A percentile compares a stretch with the other conserved stretches of the same genome.
Evolutionary conservation across 2,329 filamentous ascomycete species (phyloP).

Genomic region (Thielaviopsis musarum): DNA sequence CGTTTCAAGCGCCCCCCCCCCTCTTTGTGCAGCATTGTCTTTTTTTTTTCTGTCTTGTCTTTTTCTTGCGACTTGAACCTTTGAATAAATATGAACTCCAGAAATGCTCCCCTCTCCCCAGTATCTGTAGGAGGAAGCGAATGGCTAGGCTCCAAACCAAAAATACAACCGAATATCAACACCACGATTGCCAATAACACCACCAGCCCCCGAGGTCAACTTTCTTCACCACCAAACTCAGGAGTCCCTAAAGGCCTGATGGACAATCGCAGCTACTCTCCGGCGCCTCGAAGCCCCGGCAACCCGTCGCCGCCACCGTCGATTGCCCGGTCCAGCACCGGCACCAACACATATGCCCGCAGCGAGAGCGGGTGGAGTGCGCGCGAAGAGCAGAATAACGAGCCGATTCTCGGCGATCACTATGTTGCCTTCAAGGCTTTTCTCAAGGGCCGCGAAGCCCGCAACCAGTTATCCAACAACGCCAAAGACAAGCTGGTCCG

Average conservation of each 20-base stretch:
- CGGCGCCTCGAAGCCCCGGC: slow-evolving; percentile 38
- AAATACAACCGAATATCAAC: slow-evolving; percentile 20
- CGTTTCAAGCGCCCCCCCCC: too few species aligned
- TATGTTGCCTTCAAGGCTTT: slow-evolving; percentile 66
- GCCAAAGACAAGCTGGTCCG: slow-evolving; percentile 88
- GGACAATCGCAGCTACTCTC: slow-evolving; percentile 42
- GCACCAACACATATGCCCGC: slow-evolving; percentile 51
- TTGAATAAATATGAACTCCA: slow-evolving; percentile 40
- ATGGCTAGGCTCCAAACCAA: slow-evolving; percentile 56
- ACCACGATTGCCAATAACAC: slow-evolving; percentile 35
- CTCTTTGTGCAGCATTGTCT: background rate
- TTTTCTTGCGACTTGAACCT: slow-evolving; percentile 18
- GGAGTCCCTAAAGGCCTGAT: slow-evolving; percentile 41
- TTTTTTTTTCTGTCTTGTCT: background rate
- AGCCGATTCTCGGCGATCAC: slow-evolving; percentile 55
- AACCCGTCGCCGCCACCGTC: slow-evolving; percentile 77
- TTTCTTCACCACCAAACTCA: slow-evolving; percentile 54
- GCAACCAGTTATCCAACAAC: slow-evolving; percentile 56
- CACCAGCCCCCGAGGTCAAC: slow-evolving; percentile 37
- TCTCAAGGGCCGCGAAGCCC: slow-evolving; percentile 60
- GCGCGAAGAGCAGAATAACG: slow-evolving; percentile 39
- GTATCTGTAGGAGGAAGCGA: slow-evolving; percentile 72
- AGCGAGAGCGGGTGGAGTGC: slow-evolving; percentile 47
- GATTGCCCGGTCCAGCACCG: slow-evolving; percentile 69
- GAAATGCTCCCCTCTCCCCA: slow-evolving; percentile 64